phyloP scores from a whole-genome alignment of 805 yeast species.

The Barnettozyma sp. region DNA sequence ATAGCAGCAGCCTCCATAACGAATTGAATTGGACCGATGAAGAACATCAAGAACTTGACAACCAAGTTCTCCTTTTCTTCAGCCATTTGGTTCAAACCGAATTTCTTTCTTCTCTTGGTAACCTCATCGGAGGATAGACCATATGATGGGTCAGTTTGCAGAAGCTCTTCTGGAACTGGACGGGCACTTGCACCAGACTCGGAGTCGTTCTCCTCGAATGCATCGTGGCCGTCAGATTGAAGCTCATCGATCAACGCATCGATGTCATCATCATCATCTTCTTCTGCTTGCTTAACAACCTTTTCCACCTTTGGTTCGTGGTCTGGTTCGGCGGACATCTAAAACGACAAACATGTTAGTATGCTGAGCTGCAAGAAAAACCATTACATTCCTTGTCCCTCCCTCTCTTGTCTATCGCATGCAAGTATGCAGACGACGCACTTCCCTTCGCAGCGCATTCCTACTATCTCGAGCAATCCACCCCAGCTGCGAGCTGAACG shows the following conservation, averaged over 20 bases:
- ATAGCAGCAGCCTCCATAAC: constrained; percentile 97
- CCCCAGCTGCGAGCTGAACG: too few relatives aligned
- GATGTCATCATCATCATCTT: constrained; percentile 61
- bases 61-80: constrained; percentile 79
- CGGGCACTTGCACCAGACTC: constrained; percentile 54
- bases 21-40: constrained; percentile 93
- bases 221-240: constrained; percentile 57
- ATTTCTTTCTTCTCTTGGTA: constrained; percentile 78
- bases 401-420: too few relatives aligned
- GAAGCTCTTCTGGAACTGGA: constrained; percentile 79
- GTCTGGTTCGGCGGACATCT: constrained; percentile 23
- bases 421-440: too few relatives aligned
- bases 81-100: constrained; percentile 84
- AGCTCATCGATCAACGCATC: constrained; percentile 72
- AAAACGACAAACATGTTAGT: constrained; percentile 4
- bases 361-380: too few relatives aligned
- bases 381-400: too few relatives aligned
- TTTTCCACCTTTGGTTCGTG: constrained; percentile 49
- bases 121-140: constrained; percentile 82
- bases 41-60: constrained; percentile 77
- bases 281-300: constrained; percentile 46
- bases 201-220: constrained; percentile 41
- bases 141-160: constrained; percentile 70
- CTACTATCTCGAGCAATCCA: too few relatives aligned
- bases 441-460: too few relatives aligned